These are phyloP conservation scores for Colletotrichum magnum DNA, from an alignment of 2,329 filamentous ascomycete species.

Conservation along the genomic window DNA sequence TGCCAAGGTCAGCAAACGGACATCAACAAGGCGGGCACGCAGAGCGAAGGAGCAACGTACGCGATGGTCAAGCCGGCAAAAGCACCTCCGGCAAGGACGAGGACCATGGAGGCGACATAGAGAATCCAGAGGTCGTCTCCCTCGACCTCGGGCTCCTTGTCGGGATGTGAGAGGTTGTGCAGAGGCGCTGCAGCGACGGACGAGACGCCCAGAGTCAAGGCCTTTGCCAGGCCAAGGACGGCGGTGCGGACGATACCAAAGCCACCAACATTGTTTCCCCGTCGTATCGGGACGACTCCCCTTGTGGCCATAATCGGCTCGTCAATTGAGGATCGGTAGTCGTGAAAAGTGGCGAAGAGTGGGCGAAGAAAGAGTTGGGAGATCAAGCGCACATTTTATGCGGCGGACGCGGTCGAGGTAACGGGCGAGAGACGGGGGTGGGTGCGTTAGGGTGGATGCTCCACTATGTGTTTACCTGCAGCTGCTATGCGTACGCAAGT, in stretches of 20 bases:
- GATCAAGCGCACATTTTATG: conserved; percentile 42
- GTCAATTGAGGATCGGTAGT: conserved; percentile 24
- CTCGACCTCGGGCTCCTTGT: conserved; percentile 65
- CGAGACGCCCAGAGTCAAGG: conserved; percentile 64
- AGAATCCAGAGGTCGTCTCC: conserved; percentile 85
- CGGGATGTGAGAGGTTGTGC: conserved; percentile 51
- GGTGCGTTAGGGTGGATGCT: conserved; percentile 15
- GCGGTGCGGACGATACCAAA: conserved; percentile 61
- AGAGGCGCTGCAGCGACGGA: conserved; percentile 65
- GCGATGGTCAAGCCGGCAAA: conserved; percentile 96
- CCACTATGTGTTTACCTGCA: conserved; percentile 41
- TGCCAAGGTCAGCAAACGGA: conserved; percentile 36
- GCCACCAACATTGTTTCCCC: conserved; percentile 45
- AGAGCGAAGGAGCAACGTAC: conserved; percentile 61
- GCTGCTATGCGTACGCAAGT: conserved; percentile 36
- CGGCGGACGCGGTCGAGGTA: conserved; percentile 29
- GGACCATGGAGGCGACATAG: conserved; percentile 80
- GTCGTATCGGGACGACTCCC: conserved; percentile 37
- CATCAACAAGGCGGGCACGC: neutral
- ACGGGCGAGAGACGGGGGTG: conserved; percentile 35
- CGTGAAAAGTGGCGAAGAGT: conserved; percentile 26
- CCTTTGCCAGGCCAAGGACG: conserved; percentile 65
- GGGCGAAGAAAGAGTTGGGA: conserved; percentile 13
- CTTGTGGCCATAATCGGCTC: conserved; percentile 39
- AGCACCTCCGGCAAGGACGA: conserved; percentile 90